Evolutionary conservation across 2,329 filamentous ascomycete species (phyloP).

Genomic region (Aspergillus tubingensis): DNA sequence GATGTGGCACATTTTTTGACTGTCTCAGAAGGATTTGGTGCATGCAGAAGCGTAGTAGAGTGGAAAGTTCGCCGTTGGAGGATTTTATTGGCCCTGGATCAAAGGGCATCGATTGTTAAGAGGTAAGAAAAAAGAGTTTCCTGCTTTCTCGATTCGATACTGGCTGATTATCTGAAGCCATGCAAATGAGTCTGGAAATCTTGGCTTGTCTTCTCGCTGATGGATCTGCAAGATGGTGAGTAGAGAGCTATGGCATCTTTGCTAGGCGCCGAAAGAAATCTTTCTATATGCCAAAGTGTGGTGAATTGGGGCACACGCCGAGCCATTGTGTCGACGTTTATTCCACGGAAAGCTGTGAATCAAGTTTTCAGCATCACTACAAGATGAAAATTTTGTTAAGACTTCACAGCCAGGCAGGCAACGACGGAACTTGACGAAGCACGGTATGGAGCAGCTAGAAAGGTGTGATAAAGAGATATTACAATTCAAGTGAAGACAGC

Average conservation of each 20-base stretch:
- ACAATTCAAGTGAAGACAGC: not conserved
- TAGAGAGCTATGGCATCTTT: not conserved
- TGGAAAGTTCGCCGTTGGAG: not conserved
- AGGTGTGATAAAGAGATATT: not conserved
- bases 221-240: not conserved
- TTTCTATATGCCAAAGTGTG: not conserved
- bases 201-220: not conserved
- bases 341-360: not conserved
- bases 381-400: not conserved
- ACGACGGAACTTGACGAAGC: not conserved
- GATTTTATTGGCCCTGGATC: not conserved
- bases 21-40: not conserved
- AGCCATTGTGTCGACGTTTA: not conserved
- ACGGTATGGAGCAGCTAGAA: not conserved
- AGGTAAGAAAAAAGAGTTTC: not conserved
- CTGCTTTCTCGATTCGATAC: not conserved
- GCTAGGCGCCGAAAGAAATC: not conserved
- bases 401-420: not conserved
- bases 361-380: not conserved
- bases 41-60: not conserved
- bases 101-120: not conserved
- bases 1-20: constrained; percentile 22
- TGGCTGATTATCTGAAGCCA: not conserved
- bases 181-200: no score
- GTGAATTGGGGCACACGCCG: not conserved